phyloP scores from a whole-genome alignment of 108 stramenopile species.

The Fistulifera solaris region DNA sequence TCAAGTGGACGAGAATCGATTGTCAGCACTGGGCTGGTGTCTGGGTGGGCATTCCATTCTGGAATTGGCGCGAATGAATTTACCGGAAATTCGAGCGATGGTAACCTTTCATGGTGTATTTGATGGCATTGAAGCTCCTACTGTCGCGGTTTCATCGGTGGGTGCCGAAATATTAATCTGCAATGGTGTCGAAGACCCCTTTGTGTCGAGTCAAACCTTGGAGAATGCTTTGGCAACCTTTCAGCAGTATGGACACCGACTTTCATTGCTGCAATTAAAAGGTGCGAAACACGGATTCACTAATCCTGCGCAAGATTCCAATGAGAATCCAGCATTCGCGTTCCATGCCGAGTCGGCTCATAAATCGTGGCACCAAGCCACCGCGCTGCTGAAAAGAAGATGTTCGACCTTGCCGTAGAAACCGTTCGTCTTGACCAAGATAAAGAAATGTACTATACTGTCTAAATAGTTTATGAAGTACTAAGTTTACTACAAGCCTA shows the following conservation, averaged over 20 bases:
- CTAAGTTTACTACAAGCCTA: conserved; percentile 1
- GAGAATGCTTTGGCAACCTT: conserved; percentile 25
- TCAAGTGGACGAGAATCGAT: conserved; percentile 27
- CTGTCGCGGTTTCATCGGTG: not conserved
- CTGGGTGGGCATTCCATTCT: conserved; percentile 61
- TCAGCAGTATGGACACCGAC: conserved; percentile 11
- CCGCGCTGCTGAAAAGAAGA: conserved; percentile 3
- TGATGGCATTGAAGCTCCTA: conserved; percentile 9
- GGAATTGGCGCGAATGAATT: conserved; percentile 32
- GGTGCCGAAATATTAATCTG: conserved; percentile 34
- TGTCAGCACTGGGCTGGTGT: conserved; percentile 62
- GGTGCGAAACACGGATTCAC: conserved; percentile 66
- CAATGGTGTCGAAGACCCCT: conserved; percentile 59
- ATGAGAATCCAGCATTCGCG: conserved; percentile 46
- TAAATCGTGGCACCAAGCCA: conserved; percentile 10
- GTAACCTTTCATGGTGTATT: conserved; percentile 71
- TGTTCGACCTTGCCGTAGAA: not conserved
- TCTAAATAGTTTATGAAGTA: conserved; percentile 1
- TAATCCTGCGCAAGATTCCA: conserved; percentile 69
- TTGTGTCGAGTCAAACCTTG: conserved; percentile 29
- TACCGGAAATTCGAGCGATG: conserved; percentile 20
- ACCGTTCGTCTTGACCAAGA: too few relatives aligned
- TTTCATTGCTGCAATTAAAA: conserved; percentile 21
- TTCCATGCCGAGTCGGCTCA: conserved; percentile 38
- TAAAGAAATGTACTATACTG: too few relatives aligned